These are phyloP conservation scores for Medicago truncatula DNA, from an alignment of 306 rosid species.

Conservation along the genomic window MtrunA17r5.0-ANR NC_053045.1:59409001-59409500, in stretches of 20 bases:
- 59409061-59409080: neutral
- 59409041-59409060: neutral
- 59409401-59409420: neutral
- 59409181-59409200: slow-evolving; percentile 23
- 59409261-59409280: neutral
- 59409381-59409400: neutral
- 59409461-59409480: too few relatives aligned
- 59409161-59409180: neutral
- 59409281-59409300: neutral
- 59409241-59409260: slow-evolving; percentile 51
- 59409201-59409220: neutral
- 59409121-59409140: neutral
- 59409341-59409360: slow-evolving; percentile 40
- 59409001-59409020: slow-evolving; percentile 5
- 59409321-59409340: neutral
- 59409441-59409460: neutral
- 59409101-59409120: neutral
- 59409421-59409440: slow-evolving; percentile 4
- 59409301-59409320: too few relatives aligned
- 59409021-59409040: neutral
- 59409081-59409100: neutral
- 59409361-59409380: neutral
- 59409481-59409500: neutral
- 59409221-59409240: slow-evolving; percentile 43
- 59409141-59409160: neutral